phyloP scores from a whole-genome alignment of 441 rosid species.

The Pelargonium australe region DNA sequence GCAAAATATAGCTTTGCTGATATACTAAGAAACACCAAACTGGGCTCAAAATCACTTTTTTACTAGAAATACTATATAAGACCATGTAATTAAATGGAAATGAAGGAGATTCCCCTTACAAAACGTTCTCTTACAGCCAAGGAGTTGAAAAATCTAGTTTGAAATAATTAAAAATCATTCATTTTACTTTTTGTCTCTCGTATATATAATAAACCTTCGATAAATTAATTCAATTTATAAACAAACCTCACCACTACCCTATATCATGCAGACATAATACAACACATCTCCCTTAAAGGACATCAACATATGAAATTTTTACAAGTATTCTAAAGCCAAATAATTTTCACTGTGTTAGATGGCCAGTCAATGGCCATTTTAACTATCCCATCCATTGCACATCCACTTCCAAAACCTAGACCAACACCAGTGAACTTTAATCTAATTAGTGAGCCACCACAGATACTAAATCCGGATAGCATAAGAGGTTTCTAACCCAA shows the following conservation, averaged over 20 bases:
- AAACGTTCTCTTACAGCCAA: not conserved
- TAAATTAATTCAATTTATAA: not conserved
- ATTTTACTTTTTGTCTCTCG: not conserved
- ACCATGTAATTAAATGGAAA: not conserved
- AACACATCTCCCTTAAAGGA: not conserved
- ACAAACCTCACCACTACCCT: not conserved
- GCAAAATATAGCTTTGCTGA: not conserved
- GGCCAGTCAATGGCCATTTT: too few species aligned
- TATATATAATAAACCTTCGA: not conserved
- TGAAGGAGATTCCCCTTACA: not conserved
- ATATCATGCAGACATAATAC: not conserved
- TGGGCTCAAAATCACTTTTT: not conserved
- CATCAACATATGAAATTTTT: not conserved
- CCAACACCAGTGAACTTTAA: too few species aligned
- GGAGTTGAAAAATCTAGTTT: not conserved
- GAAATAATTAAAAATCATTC: not conserved
- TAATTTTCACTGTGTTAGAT: not conserved
- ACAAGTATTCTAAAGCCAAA: not conserved
- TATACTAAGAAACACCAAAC: conserved; percentile 1
- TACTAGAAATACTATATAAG: not conserved
- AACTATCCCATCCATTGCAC: too few species aligned
- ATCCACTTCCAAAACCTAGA: too few species aligned
- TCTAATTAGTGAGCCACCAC: too few species aligned
- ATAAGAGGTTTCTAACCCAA: not conserved
- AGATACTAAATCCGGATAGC: too few species aligned